Evolutionary conservation across 495 filamentous ascomycete species (phyloP), one percentile per base, ranked within the genome.

Genomic region (Aspergillus campestris): DNA sequence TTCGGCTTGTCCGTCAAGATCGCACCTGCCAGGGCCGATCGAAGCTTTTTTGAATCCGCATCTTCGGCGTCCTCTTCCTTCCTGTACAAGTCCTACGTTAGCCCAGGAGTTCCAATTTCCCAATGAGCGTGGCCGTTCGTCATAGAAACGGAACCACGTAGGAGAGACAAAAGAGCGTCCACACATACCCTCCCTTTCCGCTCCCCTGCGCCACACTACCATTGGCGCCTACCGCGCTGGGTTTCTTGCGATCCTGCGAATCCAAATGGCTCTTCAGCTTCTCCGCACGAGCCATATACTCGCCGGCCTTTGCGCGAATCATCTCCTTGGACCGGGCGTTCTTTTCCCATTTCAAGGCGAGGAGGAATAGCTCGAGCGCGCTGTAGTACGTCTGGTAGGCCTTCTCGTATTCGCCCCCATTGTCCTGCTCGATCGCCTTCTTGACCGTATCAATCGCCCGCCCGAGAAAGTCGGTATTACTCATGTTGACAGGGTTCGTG

Each of bases 271-370:
- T 79, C 69, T 97, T 97, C 38, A 99, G 77, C 71, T 96, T 95
- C 72, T 97, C 92, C 31, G 92, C 91, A 32, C 92, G 86, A 63
- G 94, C 89, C 87, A 99, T 94, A 74, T 99, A 99, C 60, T 96
- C 90, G 53, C 72, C 84, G 1, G 86, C 83, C 70, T 97, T 97
- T 35, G 81, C 79, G 43, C 90, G 83, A 51, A 99, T 95, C 80
- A 95, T 94, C 63, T 94, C 87, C 71, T 98, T 97, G 35, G 86
- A 88, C 48, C 87, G 89, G 32, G 80, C 78, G 67, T 95, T 97
- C 76, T 97, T 99, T 72, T 96, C 91, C 89, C 89, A 97, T 72
- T 97, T 97, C 28, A 95, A 70, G 8, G 90, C 91, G 36, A 95
- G 80, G 86, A 96, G 91, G 70, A 96, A 96, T 41, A 94, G 75